Evolutionary conservation across 2,329 filamentous ascomycete genomes (phyloP).

Genomic region (Lecanicillium sp.): DNA sequence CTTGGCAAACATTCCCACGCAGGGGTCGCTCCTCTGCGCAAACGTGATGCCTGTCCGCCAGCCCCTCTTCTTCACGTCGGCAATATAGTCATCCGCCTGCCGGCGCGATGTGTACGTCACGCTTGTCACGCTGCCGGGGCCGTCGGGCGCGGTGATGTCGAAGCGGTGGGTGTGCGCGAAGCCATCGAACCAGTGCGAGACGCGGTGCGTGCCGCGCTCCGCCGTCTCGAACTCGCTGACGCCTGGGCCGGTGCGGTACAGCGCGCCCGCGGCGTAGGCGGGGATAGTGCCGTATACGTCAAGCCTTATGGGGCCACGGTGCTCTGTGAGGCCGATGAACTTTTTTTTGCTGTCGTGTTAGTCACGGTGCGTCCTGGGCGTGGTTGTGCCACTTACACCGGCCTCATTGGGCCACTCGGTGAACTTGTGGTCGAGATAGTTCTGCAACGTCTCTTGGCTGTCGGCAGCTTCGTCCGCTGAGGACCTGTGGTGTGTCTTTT

Average conservation of each 20-base stretch:
- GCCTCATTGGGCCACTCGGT: conserved; percentile 43
- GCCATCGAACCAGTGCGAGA: conserved; percentile 70
- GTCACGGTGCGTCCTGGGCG: too few relatives aligned
- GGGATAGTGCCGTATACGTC: conserved; percentile 57
- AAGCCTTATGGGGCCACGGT: conserved; percentile 54
- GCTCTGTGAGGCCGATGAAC: conserved; percentile 58
- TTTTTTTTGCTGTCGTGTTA: too few relatives aligned
- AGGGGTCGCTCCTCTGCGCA: conserved; percentile 61
- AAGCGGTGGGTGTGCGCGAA: conserved; percentile 61
- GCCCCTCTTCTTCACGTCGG: conserved; percentile 50
- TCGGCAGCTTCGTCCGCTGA: conserved; percentile 7
- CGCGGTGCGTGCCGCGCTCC: conserved; percentile 44
- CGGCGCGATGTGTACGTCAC: conserved; percentile 56
- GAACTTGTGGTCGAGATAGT: conserved; percentile 23
- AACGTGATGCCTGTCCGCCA: conserved; percentile 50
- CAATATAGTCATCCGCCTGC: conserved; percentile 35
- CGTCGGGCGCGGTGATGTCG: conserved; percentile 41
- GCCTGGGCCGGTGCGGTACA: conserved; percentile 67
- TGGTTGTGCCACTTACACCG: conserved; percentile 29
- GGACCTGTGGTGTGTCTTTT: conserved; percentile 19
- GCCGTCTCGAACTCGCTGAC: conserved; percentile 50
- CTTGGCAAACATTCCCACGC: conserved; percentile 61
- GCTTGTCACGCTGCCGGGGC: not conserved
- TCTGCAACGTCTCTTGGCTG: conserved; percentile 16
- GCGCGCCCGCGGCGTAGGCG: conserved; percentile 55